Base-by-base conservation (phyloP, 148 eudicot species). In the Polygonum maritimum region DNA sequence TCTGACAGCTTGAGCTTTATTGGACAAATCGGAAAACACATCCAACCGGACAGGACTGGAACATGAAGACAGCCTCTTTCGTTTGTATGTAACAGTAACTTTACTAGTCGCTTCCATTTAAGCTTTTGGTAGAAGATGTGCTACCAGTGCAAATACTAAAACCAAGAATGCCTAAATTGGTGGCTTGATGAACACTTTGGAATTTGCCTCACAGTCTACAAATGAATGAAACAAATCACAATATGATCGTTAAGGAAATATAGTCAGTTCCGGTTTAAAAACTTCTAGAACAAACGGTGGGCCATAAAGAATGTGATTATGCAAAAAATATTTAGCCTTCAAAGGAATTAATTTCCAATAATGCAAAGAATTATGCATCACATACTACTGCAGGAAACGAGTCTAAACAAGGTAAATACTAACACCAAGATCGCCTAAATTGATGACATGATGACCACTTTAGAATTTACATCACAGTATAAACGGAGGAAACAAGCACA, bases 41-140 rank as follows among this genome's bases (percentile, higher is more conserved):
- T 81, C 79, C 48, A 16, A 81, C 38, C 52, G 69, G 26, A 58
- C 76, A 78, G 75, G 76, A 76, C 79, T 74, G 51, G 83, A 79
- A 57, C 82, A 69, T 63, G 87, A 82, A 55, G 87, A 80, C 36
- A 85, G 83, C 57, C 88, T 79, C 85, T 83, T 89, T 49, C 93
- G 85, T 84, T 89, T 89, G 81, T 87, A 89, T 35, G 91, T 89
- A 70, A 87, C 70, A 36, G 83, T 83, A 73, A 87, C 79, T 86
- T 82, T 86, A 67, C 15, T 15, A 58, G 80, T 40, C 52, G 81
- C 74, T 63, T 84, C 79, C 90, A 87, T 87, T 73, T 74, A 48
- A 36, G 71, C 75, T 82, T 62, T 45, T 40, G 36, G 47, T 47
- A 65, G 40, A 76, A 71, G 73, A 26, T 74, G 74, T 7, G 58